Percentiles rank a stretch among this genome's conserved stretches.
Conservation (phyloP, 1,139 yeast species). For the Wickerhamomyces sp. region DNA sequence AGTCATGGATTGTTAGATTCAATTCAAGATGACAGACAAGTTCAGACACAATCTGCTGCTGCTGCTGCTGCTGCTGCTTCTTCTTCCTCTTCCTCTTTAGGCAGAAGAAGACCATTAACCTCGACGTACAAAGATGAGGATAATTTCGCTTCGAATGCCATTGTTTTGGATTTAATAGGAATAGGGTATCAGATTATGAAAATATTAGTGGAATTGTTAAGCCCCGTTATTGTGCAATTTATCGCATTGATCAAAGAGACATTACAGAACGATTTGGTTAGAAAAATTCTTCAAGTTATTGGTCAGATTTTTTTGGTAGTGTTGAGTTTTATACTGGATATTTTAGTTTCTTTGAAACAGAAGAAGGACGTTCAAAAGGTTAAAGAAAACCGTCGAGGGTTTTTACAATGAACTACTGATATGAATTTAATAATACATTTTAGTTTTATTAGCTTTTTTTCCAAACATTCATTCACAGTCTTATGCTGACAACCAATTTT, state of each 20-base stretch:
- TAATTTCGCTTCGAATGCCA: background rate
- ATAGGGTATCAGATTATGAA: conserved; percentile 1
- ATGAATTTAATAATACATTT: no score
- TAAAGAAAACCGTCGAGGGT: no score
- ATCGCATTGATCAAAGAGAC: background rate
- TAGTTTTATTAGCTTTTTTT: no score
- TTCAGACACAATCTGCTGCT: background rate
- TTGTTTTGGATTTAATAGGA: conserved; percentile 3
- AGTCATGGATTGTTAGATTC: conserved; percentile 10
- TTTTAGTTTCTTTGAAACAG: no score
- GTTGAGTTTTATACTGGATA: conserved; percentile 1
- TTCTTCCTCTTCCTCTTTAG: background rate
- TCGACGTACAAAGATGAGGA: no score
- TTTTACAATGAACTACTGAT: no score
- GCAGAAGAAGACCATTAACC: background rate
- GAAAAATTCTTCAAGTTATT: background rate
- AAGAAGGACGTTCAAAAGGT: no score
- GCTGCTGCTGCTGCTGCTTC: background rate
- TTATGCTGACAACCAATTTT: conserved; percentile 20
- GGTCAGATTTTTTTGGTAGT: conserved; percentile 1
- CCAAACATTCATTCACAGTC: conserved; percentile 5
- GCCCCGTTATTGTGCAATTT: background rate
- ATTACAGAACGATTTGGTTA: conserved; percentile 2
- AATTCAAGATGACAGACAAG: conserved; percentile 1
- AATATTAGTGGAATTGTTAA: conserved; percentile 1